Base-by-base conservation (phyloP, 2,329 filamentous ascomycete genomes). In the Paecilomyces fulvus region DNA sequence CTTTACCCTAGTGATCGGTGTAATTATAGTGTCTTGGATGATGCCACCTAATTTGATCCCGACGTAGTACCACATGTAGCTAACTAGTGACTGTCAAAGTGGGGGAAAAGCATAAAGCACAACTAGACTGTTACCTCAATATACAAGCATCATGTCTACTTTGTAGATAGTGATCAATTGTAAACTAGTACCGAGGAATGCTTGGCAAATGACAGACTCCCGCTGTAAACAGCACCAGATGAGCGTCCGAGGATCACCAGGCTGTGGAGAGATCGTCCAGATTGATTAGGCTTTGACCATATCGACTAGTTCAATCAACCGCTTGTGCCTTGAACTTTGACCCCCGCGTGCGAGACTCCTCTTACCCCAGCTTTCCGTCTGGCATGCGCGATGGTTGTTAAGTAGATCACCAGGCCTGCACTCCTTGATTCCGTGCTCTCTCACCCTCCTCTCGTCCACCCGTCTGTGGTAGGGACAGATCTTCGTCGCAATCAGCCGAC, bases 1-100 rank as follows among this genome's bases (percentile, higher is more conserved):
- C 8, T 54, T 61, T 56, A 49, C 50, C 7, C 30, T 52, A 50
- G 58, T 25, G 30, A 56, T 65, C 57, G 63, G 61, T 53, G 11
- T 43, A 7, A 43, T 43, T 17, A 37, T 6, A 43, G 14, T 43
- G 37, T 43, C 37, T 37, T 37, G 14, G 37, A 43, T 43, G 7
- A 17, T 17, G n/a, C 8, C 37, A 17, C 5, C 37, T 9, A 43
- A 43, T 43, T 43, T 12, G 37, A 43, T 8, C 12, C 3, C 12
- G 6, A n/a, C 11, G 12, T 12, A 14, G 33, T 37, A 37, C 33
- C 12, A 37, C 7, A n/a, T 28, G n/a, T n/a, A 37, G 4, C 12
- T 12, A 14, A 6, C 33, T 37, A 37, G 12, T n/a, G 12, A 37
- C 33, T 37, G n/a, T 37, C n/a, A n/a, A 37, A n/a, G 33, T 10